Conservation (phyloP, 2,329 filamentous ascomycete species). For the Thielaviopsis euricoi region DNA sequence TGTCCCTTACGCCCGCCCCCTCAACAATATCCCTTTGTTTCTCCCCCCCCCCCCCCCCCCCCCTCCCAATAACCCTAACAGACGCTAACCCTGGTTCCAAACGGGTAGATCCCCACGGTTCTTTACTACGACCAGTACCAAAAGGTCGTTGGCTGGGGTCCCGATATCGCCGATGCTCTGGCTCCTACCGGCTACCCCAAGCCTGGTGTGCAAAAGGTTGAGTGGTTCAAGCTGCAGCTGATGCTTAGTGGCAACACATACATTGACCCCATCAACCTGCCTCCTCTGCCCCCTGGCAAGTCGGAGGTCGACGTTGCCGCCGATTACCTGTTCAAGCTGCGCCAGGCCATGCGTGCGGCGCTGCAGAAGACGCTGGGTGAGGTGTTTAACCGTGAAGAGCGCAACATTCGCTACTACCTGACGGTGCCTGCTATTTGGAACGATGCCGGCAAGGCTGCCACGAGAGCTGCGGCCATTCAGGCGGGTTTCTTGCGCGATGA, state of each 20-base stretch:
- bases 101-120: slow-evolving; percentile 78
- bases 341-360: slow-evolving; percentile 90
- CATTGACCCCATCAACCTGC: slow-evolving; percentile 97
- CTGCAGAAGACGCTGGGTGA: slow-evolving; percentile 93
- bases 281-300: slow-evolving; percentile 90
- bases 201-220: slow-evolving; percentile 93
- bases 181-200: slow-evolving; percentile 96
- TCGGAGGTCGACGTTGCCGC: slow-evolving; percentile 99
- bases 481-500: slow-evolving; percentile 93
- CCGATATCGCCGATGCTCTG: slow-evolving; percentile 91
- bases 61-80: neutral
- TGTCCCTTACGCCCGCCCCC: neutral
- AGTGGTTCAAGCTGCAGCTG: slow-evolving; percentile 99
- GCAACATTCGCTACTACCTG: slow-evolving; percentile 93
- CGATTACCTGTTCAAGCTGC: slow-evolving; percentile 95
- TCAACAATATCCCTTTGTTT: neutral
- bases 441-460: slow-evolving; percentile 93
- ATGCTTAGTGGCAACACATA: slow-evolving; percentile 99
- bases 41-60: neutral
- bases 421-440: slow-evolving; percentile 99
- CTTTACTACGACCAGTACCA: slow-evolving; percentile 99
- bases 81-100: neutral
- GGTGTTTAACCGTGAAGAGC: slow-evolving; percentile 94
- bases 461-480: slow-evolving; percentile 87
- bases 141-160: slow-evolving; percentile 98